phyloP scores from a whole-genome alignment of 2,329 filamentous ascomycete species.

The Boeremia exigua region DNA sequence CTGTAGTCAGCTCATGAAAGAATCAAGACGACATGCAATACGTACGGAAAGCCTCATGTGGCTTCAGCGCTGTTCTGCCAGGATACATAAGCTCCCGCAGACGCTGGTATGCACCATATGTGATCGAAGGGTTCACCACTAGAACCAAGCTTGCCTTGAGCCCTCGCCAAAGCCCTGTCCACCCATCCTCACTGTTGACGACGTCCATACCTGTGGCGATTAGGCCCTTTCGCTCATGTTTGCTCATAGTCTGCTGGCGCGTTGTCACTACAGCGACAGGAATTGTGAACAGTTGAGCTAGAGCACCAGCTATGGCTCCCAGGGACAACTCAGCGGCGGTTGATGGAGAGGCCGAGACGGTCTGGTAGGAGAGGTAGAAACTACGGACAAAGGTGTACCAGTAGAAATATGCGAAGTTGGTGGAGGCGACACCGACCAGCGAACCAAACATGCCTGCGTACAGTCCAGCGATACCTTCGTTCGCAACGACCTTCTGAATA shows the following conservation, averaged over 20 bases:
- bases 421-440: conserved; percentile 89
- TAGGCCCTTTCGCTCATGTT: conserved; percentile 82
- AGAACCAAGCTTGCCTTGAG: conserved; percentile 94
- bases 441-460: conserved; percentile 89
- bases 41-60: conserved; percentile 91
- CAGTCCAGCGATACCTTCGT: conserved; percentile 80
- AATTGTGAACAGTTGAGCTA: conserved; percentile 96
- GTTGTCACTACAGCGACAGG: conserved; percentile 95
- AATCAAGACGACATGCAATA: conserved; percentile 31
- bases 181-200: conserved; percentile 86
- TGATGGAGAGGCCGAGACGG: conserved; percentile 68
- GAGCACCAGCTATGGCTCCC: conserved; percentile 84
- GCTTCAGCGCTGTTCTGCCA: conserved; percentile 74
- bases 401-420: conserved; percentile 99
- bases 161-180: conserved; percentile 89
- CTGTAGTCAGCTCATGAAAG: background rate
- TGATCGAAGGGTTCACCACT: conserved; percentile 95
- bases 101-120: conserved; percentile 94
- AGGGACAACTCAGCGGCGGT: conserved; percentile 83
- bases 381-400: conserved; percentile 92
- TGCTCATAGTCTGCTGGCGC: conserved; percentile 90
- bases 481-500: conserved; percentile 79
- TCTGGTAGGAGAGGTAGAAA: conserved; percentile 71
- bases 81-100: conserved; percentile 80
- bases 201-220: conserved; percentile 89